phyloP scores from a whole-genome alignment of 768 basidiomycete species.

The Rhodotorula babjevae region DNA sequence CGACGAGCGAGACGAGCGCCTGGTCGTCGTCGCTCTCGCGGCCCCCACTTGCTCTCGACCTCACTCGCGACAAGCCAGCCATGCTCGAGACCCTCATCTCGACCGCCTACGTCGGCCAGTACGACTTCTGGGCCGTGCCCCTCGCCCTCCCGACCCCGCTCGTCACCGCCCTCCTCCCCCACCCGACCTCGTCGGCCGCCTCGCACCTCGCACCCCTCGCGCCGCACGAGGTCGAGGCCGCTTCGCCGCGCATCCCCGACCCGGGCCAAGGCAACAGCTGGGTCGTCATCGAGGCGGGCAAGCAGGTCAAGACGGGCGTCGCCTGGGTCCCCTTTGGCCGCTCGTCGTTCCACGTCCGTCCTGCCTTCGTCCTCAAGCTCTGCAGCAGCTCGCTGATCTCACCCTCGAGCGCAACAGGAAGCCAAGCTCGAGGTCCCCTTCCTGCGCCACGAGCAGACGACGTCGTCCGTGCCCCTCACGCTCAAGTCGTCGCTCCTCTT shows the following conservation, averaged over 20 bases:
- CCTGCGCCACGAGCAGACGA: constrained; percentile 5
- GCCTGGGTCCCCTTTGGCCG: constrained; percentile 7
- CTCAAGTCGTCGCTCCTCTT: constrained; percentile 32
- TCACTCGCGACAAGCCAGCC: no score
- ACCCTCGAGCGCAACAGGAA: constrained; percentile 6
- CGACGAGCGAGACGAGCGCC: neutral
- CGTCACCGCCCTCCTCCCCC: constrained; percentile 24
- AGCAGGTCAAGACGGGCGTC: constrained; percentile 27
- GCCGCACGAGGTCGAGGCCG: neutral
- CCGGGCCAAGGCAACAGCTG: constrained; percentile 1
- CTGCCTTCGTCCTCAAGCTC: neutral
- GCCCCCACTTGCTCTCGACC: neutral
- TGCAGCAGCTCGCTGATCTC: neutral
- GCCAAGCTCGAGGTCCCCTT: constrained; percentile 36
- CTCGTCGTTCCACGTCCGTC: constrained; percentile 16
- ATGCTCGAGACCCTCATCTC: constrained; percentile 6
- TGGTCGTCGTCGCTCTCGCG: neutral
- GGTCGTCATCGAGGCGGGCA: constrained; percentile 20
- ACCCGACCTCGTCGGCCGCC: neutral
- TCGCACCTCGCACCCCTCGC: constrained; percentile 1
- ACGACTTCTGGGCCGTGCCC: constrained; percentile 16
- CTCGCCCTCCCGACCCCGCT: constrained; percentile 15
- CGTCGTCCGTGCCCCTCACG: neutral
- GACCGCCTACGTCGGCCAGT: constrained; percentile 15
- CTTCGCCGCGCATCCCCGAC: neutral